Conservation (phyloP, 495 filamentous ascomycete genomes). For the Letharia lupina region DNA sequence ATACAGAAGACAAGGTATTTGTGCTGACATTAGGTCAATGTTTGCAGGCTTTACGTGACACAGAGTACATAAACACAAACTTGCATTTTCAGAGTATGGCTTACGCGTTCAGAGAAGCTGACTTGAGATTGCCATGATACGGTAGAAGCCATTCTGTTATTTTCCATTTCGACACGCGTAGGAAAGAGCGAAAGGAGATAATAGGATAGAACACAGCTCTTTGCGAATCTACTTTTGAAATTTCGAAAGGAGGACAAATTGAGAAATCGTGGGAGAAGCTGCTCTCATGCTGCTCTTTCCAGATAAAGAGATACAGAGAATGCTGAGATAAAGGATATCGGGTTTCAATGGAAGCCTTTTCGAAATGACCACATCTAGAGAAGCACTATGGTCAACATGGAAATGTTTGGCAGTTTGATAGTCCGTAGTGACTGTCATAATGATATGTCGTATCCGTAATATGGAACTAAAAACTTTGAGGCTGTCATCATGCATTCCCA, state of each 20-base stretch:
- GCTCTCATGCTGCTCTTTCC: not conserved
- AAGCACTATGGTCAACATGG: not conserved
- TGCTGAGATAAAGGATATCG: not conserved
- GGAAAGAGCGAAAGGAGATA: too few relatives aligned
- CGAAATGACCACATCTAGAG: not conserved
- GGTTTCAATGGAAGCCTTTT: not conserved
- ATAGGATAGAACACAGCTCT: not conserved
- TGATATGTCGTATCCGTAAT: not conserved
- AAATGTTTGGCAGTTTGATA: not conserved
- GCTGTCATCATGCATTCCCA: not conserved
- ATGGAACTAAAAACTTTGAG: not conserved
- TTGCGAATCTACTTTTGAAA: not conserved
- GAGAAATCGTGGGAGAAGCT: not conserved
- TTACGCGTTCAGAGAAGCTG: conserved; percentile 46
- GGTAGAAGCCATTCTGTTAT: conserved; percentile 7
- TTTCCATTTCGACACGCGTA: not conserved
- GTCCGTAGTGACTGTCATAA: not conserved
- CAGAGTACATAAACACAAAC: conserved; percentile 19
- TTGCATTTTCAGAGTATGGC: conserved; percentile 38
- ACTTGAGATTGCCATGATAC: conserved; percentile 34
- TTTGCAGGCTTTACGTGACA: not conserved
- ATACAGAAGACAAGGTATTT: conserved; percentile 34
- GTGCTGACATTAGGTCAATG: conserved; percentile 32
- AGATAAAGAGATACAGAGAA: not conserved
- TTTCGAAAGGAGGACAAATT: not conserved